phyloP scores from a whole-genome alignment of 345 rosid species.

The Ailanthus altissimus region DNA sequence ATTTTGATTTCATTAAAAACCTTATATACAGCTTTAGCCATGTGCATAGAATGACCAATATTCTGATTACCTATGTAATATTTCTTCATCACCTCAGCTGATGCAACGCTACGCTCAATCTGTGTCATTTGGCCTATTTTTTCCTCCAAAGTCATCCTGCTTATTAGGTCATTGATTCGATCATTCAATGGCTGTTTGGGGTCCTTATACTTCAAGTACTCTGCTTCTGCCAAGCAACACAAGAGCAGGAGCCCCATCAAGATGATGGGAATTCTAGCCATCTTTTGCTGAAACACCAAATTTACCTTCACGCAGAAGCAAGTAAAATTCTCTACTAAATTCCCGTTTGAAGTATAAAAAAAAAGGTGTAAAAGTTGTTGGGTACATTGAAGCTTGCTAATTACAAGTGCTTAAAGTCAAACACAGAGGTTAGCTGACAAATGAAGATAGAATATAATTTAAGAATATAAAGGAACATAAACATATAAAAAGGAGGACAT shows the following conservation, averaged over 20 bases:
- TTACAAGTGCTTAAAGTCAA: not conserved
- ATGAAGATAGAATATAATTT: not conserved
- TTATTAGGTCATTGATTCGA: slow-evolving; percentile 48
- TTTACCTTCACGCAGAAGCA: not conserved
- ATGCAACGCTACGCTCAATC: slow-evolving; percentile 45
- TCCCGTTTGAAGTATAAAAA: not conserved
- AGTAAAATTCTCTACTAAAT: not conserved
- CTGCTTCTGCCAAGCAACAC: slow-evolving; percentile 32
- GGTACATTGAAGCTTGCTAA: not conserved
- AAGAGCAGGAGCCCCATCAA: slow-evolving; percentile 35
- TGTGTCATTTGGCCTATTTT: slow-evolving; percentile 65
- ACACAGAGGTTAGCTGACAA: not conserved
- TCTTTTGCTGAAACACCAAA: not conserved
- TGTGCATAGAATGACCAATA: not conserved
- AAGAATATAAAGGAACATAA: not conserved
- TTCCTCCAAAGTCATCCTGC: slow-evolving; percentile 56
- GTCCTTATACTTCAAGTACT: slow-evolving; percentile 48
- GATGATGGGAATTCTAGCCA: slow-evolving; percentile 34
- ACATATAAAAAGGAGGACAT: not conserved
- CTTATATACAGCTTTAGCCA: not conserved
- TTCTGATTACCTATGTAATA: slow-evolving; percentile 62
- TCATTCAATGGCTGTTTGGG: slow-evolving; percentile 45
- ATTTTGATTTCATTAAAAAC: not conserved
- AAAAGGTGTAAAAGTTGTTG: not conserved
- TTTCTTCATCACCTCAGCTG: slow-evolving; percentile 53